Conservation (phyloP, 129 eudicot genomes). For the Flaveria trinervia region DNA sequence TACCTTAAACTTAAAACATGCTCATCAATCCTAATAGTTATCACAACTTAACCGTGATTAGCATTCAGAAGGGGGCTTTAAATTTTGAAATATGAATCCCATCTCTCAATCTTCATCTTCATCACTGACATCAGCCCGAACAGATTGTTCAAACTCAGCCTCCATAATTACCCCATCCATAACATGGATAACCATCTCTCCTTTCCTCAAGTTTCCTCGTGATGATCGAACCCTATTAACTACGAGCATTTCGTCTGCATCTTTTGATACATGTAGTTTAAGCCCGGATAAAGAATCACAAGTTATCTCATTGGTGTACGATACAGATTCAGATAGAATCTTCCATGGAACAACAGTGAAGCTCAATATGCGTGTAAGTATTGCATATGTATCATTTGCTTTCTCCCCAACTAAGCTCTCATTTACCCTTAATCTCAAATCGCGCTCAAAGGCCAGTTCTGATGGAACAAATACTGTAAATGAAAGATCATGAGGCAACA, state of each 20-base stretch:
- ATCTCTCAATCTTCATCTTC: constrained; percentile 33
- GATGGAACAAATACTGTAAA: constrained; percentile 80
- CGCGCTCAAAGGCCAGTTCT: constrained; percentile 48
- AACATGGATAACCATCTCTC: constrained; percentile 62
- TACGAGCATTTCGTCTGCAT: constrained; percentile 47
- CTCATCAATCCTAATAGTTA: too few species aligned
- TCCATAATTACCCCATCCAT: constrained; percentile 92
- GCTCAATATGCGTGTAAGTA: constrained; percentile 67
- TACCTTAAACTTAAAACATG: too few species aligned
- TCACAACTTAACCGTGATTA: too few species aligned
- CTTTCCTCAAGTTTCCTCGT: constrained; percentile 49
- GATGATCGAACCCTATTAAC: constrained; percentile 63
- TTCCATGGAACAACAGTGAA: constrained; percentile 73
- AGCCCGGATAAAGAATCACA: constrained; percentile 74
- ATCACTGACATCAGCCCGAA: constrained; percentile 51
- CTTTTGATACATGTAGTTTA: constrained; percentile 49
- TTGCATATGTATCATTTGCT: constrained; percentile 56
- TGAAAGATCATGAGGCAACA: constrained; percentile 79
- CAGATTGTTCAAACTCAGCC: constrained; percentile 75
- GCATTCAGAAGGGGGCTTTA: not conserved
- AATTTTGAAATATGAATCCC: not conserved
- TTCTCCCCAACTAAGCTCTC: constrained; percentile 50
- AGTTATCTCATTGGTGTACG: constrained; percentile 33
- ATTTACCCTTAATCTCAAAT: constrained; percentile 47
- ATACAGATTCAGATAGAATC: constrained; percentile 49